Percentiles rank a stretch among this genome's conserved stretches.
These are phyloP conservation scores for Monilinia fructigena DNA, from an alignment of 2,329 filamentous ascomycete genomes.

Conservation along the genomic window DNA sequence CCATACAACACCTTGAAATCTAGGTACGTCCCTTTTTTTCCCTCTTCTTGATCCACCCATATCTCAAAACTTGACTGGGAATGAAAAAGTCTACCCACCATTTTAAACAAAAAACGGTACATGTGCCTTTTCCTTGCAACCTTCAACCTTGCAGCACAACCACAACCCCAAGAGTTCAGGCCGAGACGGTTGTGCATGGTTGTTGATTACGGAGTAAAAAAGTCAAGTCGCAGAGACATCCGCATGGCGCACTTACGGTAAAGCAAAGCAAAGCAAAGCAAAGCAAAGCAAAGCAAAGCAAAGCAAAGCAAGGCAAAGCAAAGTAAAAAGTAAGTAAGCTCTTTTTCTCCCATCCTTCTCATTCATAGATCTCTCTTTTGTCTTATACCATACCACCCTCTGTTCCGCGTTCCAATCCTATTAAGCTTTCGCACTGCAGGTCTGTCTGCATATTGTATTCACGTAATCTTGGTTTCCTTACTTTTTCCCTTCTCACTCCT, in stretches of 20 bases:
- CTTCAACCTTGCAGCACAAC: background rate
- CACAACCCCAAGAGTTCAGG: slow-evolving; percentile 11
- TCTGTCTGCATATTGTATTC: background rate
- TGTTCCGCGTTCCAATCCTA: background rate
- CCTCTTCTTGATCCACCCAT: slow-evolving; percentile 1
- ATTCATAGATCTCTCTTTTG: slow-evolving; percentile 1
- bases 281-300: no score
- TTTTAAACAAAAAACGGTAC: background rate
- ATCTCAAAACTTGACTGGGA: background rate
- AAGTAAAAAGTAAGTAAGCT: background rate
- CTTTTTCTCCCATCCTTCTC: background rate
- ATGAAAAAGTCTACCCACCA: background rate
- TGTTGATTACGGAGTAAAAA: background rate
- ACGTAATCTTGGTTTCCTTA: slow-evolving; percentile 9
- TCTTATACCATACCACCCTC: background rate
- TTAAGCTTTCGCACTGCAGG: slow-evolving; percentile 4
- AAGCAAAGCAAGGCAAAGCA: no score
- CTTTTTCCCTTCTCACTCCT: background rate
- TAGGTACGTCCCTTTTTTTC: background rate
- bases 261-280: no score
- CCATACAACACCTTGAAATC: no score
- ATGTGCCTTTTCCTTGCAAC: slow-evolving; percentile 12
- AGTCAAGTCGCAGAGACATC: no score
- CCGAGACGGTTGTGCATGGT: slow-evolving; percentile 6
- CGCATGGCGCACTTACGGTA: no score